These are phyloP conservation scores for Leccinum subrobustum DNA, from an alignment of 1,284 basidiomycete genomes.

Conservation along the genomic window DNA sequence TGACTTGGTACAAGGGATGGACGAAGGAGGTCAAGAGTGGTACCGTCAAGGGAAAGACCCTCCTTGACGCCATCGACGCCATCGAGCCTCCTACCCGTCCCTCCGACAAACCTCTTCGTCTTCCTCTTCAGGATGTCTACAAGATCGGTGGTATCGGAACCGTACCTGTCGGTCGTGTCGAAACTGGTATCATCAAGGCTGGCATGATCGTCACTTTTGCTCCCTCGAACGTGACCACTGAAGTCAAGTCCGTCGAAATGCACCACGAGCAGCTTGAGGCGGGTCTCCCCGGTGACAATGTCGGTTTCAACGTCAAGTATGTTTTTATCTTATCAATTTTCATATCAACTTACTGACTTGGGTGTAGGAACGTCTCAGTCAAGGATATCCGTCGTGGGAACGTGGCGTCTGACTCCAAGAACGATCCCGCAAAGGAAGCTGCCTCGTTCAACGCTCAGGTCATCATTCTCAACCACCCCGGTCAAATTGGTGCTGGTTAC, in stretches of 20 bases:
- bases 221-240: constrained; percentile 97
- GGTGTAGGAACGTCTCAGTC: constrained; percentile 95
- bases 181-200: constrained; percentile 99
- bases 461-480: constrained; percentile 99
- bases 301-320: constrained; percentile 96
- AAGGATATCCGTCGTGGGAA: constrained; percentile 99
- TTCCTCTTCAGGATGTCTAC: constrained; percentile 99
- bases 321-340: constrained; percentile 27
- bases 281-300: constrained; percentile 98
- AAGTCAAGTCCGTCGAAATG: constrained; percentile 99
- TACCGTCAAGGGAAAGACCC: constrained; percentile 95
- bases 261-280: constrained; percentile 98
- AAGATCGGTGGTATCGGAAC: constrained; percentile 99
- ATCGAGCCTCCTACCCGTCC: constrained; percentile 97
- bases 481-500: constrained; percentile 98
- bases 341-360: background rate
- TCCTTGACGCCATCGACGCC: constrained; percentile 99
- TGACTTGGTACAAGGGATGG: constrained; percentile 99
- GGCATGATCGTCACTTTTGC: constrained; percentile 99
- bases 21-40: constrained; percentile 93
- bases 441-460: constrained; percentile 99
- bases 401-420: constrained; percentile 99
- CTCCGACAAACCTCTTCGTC: constrained; percentile 99
- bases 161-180: constrained; percentile 99
- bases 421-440: constrained; percentile 99